Evolutionary conservation across 2,329 filamentous ascomycete species (phyloP).

Genomic region (Eutypella sp.): DNA sequence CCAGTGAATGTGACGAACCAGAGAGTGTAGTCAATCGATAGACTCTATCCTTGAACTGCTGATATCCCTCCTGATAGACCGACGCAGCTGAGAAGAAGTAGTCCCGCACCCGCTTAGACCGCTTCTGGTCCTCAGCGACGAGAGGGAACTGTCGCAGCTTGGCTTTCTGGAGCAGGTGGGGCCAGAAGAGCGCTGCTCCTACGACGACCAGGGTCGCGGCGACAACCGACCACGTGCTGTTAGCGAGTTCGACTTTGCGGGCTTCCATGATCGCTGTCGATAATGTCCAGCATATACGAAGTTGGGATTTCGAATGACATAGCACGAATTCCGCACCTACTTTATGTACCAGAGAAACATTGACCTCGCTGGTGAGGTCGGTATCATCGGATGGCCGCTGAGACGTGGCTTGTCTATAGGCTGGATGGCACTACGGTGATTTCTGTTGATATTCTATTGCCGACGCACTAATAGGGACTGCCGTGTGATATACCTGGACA

Average conservation of each 20-base stretch:
- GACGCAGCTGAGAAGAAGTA: not conserved
- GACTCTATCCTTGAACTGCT: not conserved
- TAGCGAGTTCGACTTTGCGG: not conserved
- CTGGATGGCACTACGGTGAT: too few species aligned
- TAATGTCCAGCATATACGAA: not conserved
- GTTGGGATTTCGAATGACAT: not conserved
- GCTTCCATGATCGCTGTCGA: not conserved
- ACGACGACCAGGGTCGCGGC: not conserved
- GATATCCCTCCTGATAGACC: not conserved
- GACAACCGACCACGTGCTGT: not conserved
- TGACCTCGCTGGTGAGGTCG: too few species aligned
- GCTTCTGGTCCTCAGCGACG: not conserved
- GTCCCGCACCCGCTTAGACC: not conserved
- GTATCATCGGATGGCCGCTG: too few species aligned
- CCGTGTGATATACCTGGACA: too few species aligned
- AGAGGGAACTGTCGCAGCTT: not conserved
- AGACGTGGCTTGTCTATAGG: too few species aligned
- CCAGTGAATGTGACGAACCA: not conserved
- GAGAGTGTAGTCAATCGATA: not conserved
- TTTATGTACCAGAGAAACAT: too few species aligned
- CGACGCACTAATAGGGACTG: too few species aligned
- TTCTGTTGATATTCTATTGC: too few species aligned
- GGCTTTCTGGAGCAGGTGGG: not conserved
- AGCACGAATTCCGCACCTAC: too few species aligned
- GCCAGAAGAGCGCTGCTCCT: not conserved